phyloP scores from a whole-genome alignment of 768 basidiomycete species.

The Lactifluus rugatus region DNA sequence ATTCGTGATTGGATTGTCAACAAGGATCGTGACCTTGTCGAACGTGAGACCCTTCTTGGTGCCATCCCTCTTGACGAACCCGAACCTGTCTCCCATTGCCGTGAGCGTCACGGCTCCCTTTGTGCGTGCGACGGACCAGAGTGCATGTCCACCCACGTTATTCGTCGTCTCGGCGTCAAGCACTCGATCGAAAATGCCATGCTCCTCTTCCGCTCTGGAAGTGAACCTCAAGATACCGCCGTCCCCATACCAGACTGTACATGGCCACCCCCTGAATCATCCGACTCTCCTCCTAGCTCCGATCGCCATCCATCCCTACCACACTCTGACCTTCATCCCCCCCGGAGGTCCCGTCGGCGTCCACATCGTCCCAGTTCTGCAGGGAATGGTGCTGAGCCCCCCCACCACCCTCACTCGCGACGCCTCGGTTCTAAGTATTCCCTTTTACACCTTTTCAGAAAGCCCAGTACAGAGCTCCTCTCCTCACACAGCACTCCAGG shows the following conservation, averaged over 20 bases:
- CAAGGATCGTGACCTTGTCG: slow-evolving; percentile 52
- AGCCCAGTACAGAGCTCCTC: slow-evolving; percentile 32
- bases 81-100: slow-evolving; percentile 31
- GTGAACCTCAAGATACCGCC: slow-evolving; percentile 6
- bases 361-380: slow-evolving; percentile 60
- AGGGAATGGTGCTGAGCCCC: slow-evolving; percentile 40
- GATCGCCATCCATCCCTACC: slow-evolving; percentile 10
- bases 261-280: slow-evolving; percentile 11
- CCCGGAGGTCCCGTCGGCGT: slow-evolving; percentile 23
- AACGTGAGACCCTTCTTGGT: slow-evolving; percentile 29
- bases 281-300: neutral
- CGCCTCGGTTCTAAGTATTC: slow-evolving; percentile 65
- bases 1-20: slow-evolving; percentile 58
- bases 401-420: slow-evolving; percentile 35
- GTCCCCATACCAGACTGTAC: neutral
- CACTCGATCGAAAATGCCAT: slow-evolving; percentile 64
- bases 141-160: slow-evolving; percentile 4
- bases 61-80: slow-evolving; percentile 21
- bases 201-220: slow-evolving; percentile 7
- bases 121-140: slow-evolving; percentile 10
- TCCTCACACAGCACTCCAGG: slow-evolving; percentile 16
- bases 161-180: slow-evolving; percentile 53
- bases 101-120: slow-evolving; percentile 11
- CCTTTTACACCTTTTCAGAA: slow-evolving; percentile 65
- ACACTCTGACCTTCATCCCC: slow-evolving; percentile 16